phyloP scores from a whole-genome alignment of 208 protist species.

The Trichomonas gallinae region DNA sequence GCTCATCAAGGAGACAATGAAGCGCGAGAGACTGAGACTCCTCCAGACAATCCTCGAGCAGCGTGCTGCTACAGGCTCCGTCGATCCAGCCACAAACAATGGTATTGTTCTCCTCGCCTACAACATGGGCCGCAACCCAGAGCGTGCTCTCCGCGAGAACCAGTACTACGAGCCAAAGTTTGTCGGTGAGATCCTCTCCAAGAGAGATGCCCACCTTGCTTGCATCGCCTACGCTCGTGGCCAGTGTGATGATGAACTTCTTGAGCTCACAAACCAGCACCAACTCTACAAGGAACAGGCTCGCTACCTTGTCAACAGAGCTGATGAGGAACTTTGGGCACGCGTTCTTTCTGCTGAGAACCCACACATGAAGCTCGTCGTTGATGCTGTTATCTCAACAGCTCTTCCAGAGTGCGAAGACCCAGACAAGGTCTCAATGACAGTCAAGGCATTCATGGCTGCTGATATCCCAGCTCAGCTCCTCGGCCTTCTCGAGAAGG shows the following conservation, averaged over 20 bases:
- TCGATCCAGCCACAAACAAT: conserved; percentile 2
- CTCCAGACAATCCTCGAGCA: conserved; percentile 91
- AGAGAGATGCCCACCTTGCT: background rate
- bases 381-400: conserved; percentile 93
- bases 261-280: conserved; percentile 85
- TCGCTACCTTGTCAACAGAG: conserved; percentile 86
- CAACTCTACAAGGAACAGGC: conserved; percentile 81
- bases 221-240: conserved; percentile 46
- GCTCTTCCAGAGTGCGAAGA: conserved; percentile 86
- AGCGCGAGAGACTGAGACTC: conserved; percentile 78
- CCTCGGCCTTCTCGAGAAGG: conserved; percentile 97
- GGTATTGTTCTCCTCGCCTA: background rate
- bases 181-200: background rate
- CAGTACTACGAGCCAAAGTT: conserved; percentile 16
- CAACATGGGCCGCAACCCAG: background rate
- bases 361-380: conserved; percentile 64
- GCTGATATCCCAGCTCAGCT: conserved; percentile 94
- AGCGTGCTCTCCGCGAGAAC: background rate
- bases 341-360: conserved; percentile 75
- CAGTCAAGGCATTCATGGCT: conserved; percentile 96
- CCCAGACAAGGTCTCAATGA: conserved; percentile 86
- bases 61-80: conserved; percentile 64
- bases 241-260: conserved; percentile 81
- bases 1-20: conserved; percentile 61
- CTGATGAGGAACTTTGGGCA: conserved; percentile 88